Conservation (phyloP, 1,284 basidiomycete genomes). For the Ceratobasidium sp. region DNA sequence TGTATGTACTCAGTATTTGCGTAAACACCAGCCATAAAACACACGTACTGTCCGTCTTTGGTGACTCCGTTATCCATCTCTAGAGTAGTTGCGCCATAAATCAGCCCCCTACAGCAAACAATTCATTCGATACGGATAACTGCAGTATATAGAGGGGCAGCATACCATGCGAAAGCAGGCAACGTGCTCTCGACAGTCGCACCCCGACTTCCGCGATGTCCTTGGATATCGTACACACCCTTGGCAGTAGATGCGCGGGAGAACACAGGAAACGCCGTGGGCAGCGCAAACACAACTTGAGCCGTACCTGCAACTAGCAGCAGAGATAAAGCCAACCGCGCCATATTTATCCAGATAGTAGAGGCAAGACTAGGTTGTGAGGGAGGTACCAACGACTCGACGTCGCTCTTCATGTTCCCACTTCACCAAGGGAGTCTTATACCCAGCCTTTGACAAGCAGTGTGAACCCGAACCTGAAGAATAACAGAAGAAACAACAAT, state of each 20-base stretch:
- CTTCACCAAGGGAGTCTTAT: conserved; percentile 13
- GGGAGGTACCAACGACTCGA: conserved; percentile 23
- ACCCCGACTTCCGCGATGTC: conserved; percentile 82
- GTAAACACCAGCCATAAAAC: no score
- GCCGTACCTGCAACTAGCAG: conserved; percentile 22
- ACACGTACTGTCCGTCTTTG: conserved; percentile 60
- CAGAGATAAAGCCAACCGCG: conserved; percentile 6
- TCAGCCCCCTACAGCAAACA: conserved; percentile 66
- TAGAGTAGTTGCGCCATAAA: conserved; percentile 79
- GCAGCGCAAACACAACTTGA: conserved; percentile 14
- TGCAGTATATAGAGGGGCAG: background rate
- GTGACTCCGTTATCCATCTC: conserved; percentile 84
- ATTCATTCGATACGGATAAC: background rate
- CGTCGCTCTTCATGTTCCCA: conserved; percentile 13
- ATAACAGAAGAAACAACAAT: conserved; percentile 10
- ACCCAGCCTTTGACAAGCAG: background rate
- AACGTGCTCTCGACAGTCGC: conserved; percentile 77
- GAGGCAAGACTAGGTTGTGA: background rate
- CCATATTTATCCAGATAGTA: conserved; percentile 11
- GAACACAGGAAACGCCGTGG: conserved; percentile 28
- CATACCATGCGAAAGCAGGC: conserved; percentile 79
- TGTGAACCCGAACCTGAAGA: conserved; percentile 7
- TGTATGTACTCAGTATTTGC: conserved; percentile 53
- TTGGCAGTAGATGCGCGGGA: conserved; percentile 29
- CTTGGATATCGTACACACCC: conserved; percentile 60